These are phyloP conservation scores for Mucor plumbeus DNA, from an alignment of 371 early-diverging fungal genomes.

Conservation along the genomic window DNA sequence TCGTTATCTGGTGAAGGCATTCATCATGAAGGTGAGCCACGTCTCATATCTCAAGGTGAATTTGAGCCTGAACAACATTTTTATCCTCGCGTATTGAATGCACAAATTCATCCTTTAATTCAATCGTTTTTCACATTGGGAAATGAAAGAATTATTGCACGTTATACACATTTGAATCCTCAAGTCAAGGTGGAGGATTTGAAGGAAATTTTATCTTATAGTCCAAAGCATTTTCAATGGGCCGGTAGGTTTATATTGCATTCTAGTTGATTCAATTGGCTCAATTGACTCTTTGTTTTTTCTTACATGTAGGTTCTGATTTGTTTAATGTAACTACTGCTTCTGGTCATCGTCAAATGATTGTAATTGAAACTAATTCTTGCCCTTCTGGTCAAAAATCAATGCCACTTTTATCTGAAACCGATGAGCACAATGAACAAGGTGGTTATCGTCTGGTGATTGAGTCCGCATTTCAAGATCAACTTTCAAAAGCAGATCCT, in stretches of 20 bases:
- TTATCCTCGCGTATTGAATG: constrained; percentile 92
- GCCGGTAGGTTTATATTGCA: constrained; percentile 56
- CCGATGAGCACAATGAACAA: constrained; percentile 72
- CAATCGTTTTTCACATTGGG: constrained; percentile 88
- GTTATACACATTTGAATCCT: constrained; percentile 92
- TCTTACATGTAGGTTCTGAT: constrained; percentile 68
- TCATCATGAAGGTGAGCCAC: constrained; percentile 14
- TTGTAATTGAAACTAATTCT: constrained; percentile 94
- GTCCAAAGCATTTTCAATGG: constrained; percentile 89
- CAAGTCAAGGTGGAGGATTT: constrained; percentile 73
- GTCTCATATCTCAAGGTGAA: constrained; percentile 66
- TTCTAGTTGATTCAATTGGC: not conserved
- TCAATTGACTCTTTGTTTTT: not conserved
- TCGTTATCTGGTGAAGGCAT: constrained; percentile 5
- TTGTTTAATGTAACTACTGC: constrained; percentile 91
- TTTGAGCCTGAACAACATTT: constrained; percentile 91
- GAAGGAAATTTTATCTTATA: constrained; percentile 70
- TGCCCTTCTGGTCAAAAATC: constrained; percentile 96
- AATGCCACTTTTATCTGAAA: constrained; percentile 90
- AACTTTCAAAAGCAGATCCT: constrained; percentile 72
- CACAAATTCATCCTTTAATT: constrained; percentile 89
- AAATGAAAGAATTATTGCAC: constrained; percentile 88
- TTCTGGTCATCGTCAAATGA: constrained; percentile 91
- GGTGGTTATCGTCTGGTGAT: constrained; percentile 84
- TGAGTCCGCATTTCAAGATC: constrained; percentile 77